phyloP scores from a whole-genome alignment of 805 yeast species.

The Babjeviella inositovora region DNA sequence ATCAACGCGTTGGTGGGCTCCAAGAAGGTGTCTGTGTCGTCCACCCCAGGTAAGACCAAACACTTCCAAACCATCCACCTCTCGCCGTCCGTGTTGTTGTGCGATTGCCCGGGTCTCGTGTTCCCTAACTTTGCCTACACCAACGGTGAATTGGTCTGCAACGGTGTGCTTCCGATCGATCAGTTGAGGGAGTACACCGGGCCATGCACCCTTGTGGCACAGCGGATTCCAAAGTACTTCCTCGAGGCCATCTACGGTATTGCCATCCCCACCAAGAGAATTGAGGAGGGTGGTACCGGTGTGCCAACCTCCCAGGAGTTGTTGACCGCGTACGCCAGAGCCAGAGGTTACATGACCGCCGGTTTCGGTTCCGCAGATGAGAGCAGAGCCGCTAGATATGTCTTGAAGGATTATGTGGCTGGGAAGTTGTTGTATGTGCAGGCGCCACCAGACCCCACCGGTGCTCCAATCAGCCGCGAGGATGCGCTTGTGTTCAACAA shows the following conservation, averaged over 20 bases:
- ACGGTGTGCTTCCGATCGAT: conserved; percentile 97
- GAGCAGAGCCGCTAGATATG: conserved; percentile 82
- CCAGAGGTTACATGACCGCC: conserved; percentile 95
- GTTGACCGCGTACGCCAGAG: conserved; percentile 83
- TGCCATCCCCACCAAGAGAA: conserved; percentile 58
- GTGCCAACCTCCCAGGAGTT: conserved; percentile 81
- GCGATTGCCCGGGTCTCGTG: conserved; percentile 99
- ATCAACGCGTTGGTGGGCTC: conserved; percentile 94
- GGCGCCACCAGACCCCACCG: conserved; percentile 75
- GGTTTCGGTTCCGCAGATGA: conserved; percentile 96
- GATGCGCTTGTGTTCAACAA: conserved; percentile 53
- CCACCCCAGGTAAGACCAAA: conserved; percentile 98
- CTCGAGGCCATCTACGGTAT: conserved; percentile 92
- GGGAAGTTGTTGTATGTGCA: conserved; percentile 75
- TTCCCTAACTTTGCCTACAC: conserved; percentile 96
- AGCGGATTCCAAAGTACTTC: conserved; percentile 76
- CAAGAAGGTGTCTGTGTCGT: conserved; percentile 93
- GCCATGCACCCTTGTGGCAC: conserved; percentile 73
- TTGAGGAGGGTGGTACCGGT: conserved; percentile 82
- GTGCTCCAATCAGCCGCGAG: conserved; percentile 30
- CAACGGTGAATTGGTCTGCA: conserved; percentile 91
- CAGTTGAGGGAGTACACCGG: conserved; percentile 88
- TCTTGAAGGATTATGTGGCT: conserved; percentile 86
- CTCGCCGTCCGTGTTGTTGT: conserved; percentile 67
- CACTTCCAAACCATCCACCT: conserved; percentile 94